These are phyloP conservation scores for Naganishia vaughanmartiniae DNA, from an alignment of 768 basidiomycete genomes.

Conservation along the genomic window DNA sequence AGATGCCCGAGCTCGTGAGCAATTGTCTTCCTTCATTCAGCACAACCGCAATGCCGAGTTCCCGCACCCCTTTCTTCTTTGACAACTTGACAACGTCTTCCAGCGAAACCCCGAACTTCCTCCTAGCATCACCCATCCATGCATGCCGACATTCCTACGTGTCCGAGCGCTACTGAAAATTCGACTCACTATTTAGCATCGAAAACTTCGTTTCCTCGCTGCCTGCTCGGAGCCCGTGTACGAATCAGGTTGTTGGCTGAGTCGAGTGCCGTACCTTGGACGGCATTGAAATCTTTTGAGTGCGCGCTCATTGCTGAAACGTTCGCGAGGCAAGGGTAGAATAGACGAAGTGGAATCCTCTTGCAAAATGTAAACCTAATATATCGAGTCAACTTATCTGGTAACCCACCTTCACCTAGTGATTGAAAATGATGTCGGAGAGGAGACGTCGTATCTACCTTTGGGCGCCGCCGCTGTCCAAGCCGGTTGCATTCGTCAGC, in stretches of 20 bases:
- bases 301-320: constrained; percentile 7
- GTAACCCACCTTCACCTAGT: too few species aligned
- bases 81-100: too few species aligned
- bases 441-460: too few species aligned
- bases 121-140: background rate
- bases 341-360: background rate
- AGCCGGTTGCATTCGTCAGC: constrained; percentile 5
- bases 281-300: background rate
- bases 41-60: too few species aligned
- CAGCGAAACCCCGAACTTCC: background rate
- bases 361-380: background rate
- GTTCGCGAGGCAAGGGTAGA: background rate
- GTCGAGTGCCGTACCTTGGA: background rate
- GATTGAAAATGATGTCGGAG: too few species aligned
- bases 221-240: constrained; percentile 18
- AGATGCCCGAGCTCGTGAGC: too few species aligned
- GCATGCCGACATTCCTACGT: background rate
- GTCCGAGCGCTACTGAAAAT: background rate
- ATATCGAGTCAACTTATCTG: too few species aligned
- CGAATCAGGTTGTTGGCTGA: constrained; percentile 3
- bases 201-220: constrained; percentile 43
- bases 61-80: too few species aligned
- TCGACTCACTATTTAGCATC: constrained; percentile 50
- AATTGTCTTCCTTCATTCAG: too few species aligned
- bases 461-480: background rate